Evolutionary conservation across 2,329 filamentous ascomycete species (phyloP), one percentile per base, ranked within the genome.

Genomic region (Madurella fahalii): DNA sequence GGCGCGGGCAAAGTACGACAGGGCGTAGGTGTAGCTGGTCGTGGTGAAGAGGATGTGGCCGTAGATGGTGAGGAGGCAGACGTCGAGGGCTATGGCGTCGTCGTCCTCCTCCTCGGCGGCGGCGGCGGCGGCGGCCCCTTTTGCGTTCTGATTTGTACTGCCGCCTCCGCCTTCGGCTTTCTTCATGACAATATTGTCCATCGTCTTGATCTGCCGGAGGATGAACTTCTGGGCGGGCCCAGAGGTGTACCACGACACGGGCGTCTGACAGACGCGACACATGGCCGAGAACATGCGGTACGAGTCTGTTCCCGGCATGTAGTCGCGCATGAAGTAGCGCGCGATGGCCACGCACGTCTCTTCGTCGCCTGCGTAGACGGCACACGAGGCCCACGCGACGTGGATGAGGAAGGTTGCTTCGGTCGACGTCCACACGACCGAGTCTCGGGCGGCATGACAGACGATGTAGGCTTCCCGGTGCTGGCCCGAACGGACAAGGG

Each of bases 161-260:
- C 18, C 46, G 15, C 20, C 40, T 17, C 8, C 32, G 16, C 17
- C 31, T 32, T 73, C 70, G 40, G 77, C 72, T 13, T 77, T 41
- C n/a, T 56, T 56, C 43, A 86, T 75, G 2, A 88, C 76, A 4
- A 76, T 74, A 59, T 81, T 86, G 69, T 99, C 94, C 75, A 95
- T 89, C 3, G 85, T 84, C 69, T 95, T 95, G 71, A 99, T 89
- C 71, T 95, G 90, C 4, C 94, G 85, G 54, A 96, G 78, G 64
- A 97, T 85, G 67, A 89, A 95, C 69, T 97, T 97, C 70, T 96
- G 91, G 17, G 87, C 86, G 0, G 90, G 86, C 0, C 89, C 88
- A 2, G 87, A 86, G 49, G 86, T 86, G 70, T 93, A 96, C 77
- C 87, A 89, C 31, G 84, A 81, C 39, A 83, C 77, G 1, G 86